Evolutionary conservation across 2,329 filamentous ascomycete species (phyloP), one percentile per base, ranked within the genome.

Genomic region (Fusarium nelsonii): DNA sequence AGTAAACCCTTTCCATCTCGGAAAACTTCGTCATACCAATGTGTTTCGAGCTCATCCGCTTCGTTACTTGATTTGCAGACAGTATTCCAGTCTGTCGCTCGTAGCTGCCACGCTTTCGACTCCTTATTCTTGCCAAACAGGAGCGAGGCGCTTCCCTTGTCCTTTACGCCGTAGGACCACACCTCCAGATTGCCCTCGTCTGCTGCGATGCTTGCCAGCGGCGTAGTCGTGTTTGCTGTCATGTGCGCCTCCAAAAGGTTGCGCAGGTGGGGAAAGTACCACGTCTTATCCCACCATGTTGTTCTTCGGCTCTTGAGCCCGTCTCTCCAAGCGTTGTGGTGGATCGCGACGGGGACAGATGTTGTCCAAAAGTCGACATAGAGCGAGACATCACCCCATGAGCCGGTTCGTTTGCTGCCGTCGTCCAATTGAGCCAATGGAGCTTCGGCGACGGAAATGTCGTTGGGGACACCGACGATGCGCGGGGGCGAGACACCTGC

Each of bases 261-360:
- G 12, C 71, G 66, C 37, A 74, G 48, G 16, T 73, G 62, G 8
- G 73, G 71, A 40, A 74, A 74, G 59, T 62, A 73, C 73, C 72
- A 74, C 18, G 68, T 75, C 54, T 66, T 72, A 54, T 74, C 65
- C 73, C 72, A 74, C 72, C 72, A 74, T 15, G 63, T 58, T 5
- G 63, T 62, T 8, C 70, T 56, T 3, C 73, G 61, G 18, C 60
- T 63, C 50, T 75, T 75, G 44, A 71, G 62, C n/a, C 69, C 73
- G n/a, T 72, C 43, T 10, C 50, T 65, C 70, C 69, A 73, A 3
- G 73, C 71, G n/a, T 75, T 75, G 48, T 75, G 73, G 18, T 75
- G 73, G 12, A 75, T 53, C 23, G 64, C 68, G 1, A 72, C 76
- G 4, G 73, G 73, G 9, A 74, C 53, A 0, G 73, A 58, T 0